These are phyloP conservation scores for Saccharomycopsis crataegensis DNA, from an alignment of 1,139 yeast species.

Conservation along the genomic window DNA sequence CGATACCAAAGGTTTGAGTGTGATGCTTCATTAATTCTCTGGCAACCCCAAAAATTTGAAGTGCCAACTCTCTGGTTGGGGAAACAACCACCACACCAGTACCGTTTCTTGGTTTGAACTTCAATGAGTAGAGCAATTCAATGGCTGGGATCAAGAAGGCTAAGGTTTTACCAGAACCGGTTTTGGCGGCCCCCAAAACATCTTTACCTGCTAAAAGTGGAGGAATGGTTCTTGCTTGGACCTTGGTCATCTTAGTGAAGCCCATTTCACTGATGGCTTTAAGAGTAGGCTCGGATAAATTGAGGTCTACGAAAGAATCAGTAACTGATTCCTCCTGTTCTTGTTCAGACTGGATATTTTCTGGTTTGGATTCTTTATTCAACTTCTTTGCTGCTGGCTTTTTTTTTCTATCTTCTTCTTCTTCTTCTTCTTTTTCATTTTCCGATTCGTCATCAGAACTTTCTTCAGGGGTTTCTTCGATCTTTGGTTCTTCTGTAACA, in stretches of 20 bases:
- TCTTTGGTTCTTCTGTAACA: conserved; percentile 24
- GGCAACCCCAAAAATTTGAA: conserved; percentile 96
- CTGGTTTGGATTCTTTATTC: conserved; percentile 27
- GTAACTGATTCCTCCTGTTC: conserved; percentile 1
- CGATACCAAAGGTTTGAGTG: conserved; percentile 91
- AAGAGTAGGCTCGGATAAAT: conserved; percentile 73
- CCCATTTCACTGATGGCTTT: conserved; percentile 83
- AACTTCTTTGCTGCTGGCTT: conserved; percentile 23
- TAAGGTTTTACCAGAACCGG: conserved; percentile 96
- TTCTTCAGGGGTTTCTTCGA: conserved; percentile 28
- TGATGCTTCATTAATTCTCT: conserved; percentile 87
- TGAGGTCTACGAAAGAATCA: conserved; percentile 45
- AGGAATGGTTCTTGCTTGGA: conserved; percentile 91
- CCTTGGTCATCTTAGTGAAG: conserved; percentile 81
- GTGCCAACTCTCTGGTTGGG: conserved; percentile 87
- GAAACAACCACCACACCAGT: conserved; percentile 84
- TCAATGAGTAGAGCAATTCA: conserved; percentile 79
- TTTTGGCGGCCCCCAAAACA: conserved; percentile 95
- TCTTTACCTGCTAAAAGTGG: conserved; percentile 93
- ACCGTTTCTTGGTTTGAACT: conserved; percentile 88
- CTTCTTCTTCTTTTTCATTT: conserved; percentile 26
- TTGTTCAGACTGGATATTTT: conserved; percentile 26
- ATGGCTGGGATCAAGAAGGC: conserved; percentile 95
- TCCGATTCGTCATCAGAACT: conserved; percentile 29
- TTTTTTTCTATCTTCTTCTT: conserved; percentile 26